Base-by-base conservation (phyloP, 176 grass and related monocot species). In the Oryza meyeriana region DNA sequence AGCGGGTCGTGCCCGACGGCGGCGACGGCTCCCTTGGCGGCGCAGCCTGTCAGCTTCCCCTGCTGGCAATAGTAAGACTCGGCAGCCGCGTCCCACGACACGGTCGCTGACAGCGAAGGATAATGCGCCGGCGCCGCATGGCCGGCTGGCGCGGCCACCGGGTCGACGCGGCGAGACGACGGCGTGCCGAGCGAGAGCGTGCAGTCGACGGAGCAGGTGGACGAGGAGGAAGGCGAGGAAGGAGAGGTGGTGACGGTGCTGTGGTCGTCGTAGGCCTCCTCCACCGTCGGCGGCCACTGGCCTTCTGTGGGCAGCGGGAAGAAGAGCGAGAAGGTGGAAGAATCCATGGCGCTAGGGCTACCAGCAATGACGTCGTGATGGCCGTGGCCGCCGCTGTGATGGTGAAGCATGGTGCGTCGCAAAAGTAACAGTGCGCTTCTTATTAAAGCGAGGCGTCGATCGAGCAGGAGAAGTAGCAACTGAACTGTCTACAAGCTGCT, bases 181-280 rank as follows among this genome's bases (percentile, higher is more conserved):
- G 93, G 91, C 20, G 85, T 99, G 30, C 96, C 91, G 35, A 99
- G 91, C 16, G 96, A 99, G 35, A 99, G 87, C 31, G 96, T 95
- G 84, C 96, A 99, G 86, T 99, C 96, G 1, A 99, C 93, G 2
- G 80, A 90, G 13, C 74, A 79, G 4, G 73, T 13, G 44, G 83
- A 82, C 0, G 88, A 76, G 2, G 83, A 83, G 1, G 88, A 86
- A 1, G 88, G 79, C 11, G 88, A 79, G 29, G 83, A 82, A 2
- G 83, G 61, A 0, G 74, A 61, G 29, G 79, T 86, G 66, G 66
- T 82, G 74, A 83, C 14, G 79, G 83, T 63, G 79, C 83, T 90
- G 74, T 64, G 79, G n/a, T 79, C 84, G 31, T 86, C 88, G 62
- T 75, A 76, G 5, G 36, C 38, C 1, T 81, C 85, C 52, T 45